These are phyloP conservation scores for Tilletia indica DNA, from an alignment of 1,284 basidiomycete genomes.

Conservation along the genomic window DNA sequence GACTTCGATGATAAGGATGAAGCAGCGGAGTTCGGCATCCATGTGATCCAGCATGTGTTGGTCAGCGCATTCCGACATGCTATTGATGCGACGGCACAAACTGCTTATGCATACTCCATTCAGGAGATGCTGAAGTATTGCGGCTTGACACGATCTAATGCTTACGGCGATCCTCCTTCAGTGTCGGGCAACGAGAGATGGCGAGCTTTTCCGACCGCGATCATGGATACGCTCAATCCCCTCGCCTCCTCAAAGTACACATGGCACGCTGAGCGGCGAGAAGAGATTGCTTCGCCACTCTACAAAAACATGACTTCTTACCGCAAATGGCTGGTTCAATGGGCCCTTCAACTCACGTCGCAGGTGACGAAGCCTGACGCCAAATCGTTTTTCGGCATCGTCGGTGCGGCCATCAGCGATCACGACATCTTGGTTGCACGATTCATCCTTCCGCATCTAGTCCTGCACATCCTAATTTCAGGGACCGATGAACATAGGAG, in stretches of 20 bases:
- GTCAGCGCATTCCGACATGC: conserved; percentile 91
- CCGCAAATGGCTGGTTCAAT: conserved; percentile 91
- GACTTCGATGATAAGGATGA: conserved; percentile 84
- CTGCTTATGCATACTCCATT: conserved; percentile 82
- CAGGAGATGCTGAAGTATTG: conserved; percentile 89
- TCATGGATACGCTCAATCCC: conserved; percentile 82
- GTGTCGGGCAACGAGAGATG: conserved; percentile 68
- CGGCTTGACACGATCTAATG: conserved; percentile 66
- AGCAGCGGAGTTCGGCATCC: conserved; percentile 75
- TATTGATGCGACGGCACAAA: conserved; percentile 89
- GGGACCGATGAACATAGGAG: conserved; percentile 64
- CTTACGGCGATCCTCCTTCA: conserved; percentile 49
- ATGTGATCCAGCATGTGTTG: conserved; percentile 80
- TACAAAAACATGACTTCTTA: conserved; percentile 77
- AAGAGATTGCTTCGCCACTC: conserved; percentile 53
- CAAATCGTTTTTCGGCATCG: conserved; percentile 72
- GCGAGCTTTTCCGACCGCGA: conserved; percentile 75
- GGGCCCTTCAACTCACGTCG: conserved; percentile 79
- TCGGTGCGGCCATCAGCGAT: conserved; percentile 75
- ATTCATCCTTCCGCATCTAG: conserved; percentile 85
- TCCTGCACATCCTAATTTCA: conserved; percentile 80
- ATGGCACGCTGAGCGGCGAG: conserved; percentile 34
- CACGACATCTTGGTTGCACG: conserved; percentile 89
- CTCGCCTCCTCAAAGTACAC: conserved; percentile 59
- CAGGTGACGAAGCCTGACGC: conserved; percentile 19